These are phyloP conservation scores for Diaporthe helianthi DNA, from an alignment of 2,329 filamentous ascomycete genomes.

Conservation along the genomic window DNA sequence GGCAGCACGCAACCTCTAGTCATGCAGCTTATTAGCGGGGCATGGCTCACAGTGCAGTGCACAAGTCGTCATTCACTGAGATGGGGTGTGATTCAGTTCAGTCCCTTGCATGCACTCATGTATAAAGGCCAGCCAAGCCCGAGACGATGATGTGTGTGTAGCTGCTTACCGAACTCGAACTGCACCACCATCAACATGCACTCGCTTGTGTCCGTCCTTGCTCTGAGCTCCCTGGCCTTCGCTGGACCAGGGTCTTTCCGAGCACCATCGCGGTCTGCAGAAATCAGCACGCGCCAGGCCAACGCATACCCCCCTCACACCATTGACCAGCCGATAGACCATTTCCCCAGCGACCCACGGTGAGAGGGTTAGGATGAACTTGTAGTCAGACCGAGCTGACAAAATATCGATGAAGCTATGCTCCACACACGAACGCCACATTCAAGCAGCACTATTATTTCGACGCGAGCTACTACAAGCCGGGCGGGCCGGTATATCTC, in stretches of 20 bases:
- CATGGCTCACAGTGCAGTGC: not conserved
- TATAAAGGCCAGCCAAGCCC: not conserved
- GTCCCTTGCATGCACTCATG: not conserved
- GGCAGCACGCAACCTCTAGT: not conserved
- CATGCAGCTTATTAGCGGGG: not conserved
- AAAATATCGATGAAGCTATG: conserved; percentile 39
- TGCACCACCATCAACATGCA: conserved; percentile 22
- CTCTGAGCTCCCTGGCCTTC: conserved; percentile 25
- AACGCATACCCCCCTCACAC: conserved; percentile 40
- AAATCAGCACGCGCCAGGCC: conserved; percentile 6
- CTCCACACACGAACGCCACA: conserved; percentile 52
- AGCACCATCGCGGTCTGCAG: not conserved
- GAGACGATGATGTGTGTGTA: not conserved
- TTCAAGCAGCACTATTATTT: conserved; percentile 64
- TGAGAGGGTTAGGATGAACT: too few relatives aligned
- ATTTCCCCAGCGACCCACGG: conserved; percentile 50
- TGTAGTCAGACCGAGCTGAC: not conserved
- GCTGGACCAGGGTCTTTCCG: conserved; percentile 20
- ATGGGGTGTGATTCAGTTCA: not conserved
- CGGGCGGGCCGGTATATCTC: conserved; percentile 53
- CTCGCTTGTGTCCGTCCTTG: conserved; percentile 2
- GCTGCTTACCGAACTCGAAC: not conserved
- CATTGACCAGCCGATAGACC: conserved; percentile 51
- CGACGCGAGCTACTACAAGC: conserved; percentile 59
- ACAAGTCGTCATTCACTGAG: conserved; percentile 5